A percentile compares a stretch with the other conserved stretches of the same genome.
phyloP scores from a whole-genome alignment of 164 flowering plant species.

The Nymphaea colorata region DNA sequence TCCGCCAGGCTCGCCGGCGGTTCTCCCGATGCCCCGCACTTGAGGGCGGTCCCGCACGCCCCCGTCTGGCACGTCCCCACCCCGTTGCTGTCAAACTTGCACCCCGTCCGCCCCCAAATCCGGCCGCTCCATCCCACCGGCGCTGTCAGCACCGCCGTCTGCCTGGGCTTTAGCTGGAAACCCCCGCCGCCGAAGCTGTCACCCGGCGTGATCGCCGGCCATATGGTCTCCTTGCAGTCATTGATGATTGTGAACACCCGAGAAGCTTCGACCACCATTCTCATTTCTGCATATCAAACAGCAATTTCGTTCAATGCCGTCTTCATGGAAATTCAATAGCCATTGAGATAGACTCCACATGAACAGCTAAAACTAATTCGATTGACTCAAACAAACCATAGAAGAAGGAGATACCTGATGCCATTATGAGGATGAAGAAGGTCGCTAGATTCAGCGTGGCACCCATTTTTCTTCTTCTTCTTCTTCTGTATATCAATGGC shows the following conservation, averaged over 20 bases:
- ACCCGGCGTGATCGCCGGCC: slow-evolving; percentile 80
- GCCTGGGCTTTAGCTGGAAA: slow-evolving; percentile 42
- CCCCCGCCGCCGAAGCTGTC: slow-evolving; percentile 63
- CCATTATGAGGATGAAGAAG: not conserved
- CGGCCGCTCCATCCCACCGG: slow-evolving; percentile 82
- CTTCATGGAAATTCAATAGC: not conserved
- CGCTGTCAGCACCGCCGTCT: slow-evolving; percentile 45
- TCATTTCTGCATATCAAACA: not conserved
- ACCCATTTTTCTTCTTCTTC: not conserved
- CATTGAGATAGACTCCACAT: no score
- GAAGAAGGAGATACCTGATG: not conserved
- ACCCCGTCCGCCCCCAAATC: slow-evolving; percentile 93
- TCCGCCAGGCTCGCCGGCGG: slow-evolving; percentile 85
- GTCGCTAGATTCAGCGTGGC: not conserved
- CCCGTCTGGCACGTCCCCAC: slow-evolving; percentile 70
- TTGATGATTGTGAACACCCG: slow-evolving; percentile 70
- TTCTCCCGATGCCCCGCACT: slow-evolving; percentile 59
- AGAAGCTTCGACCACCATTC: slow-evolving; percentile 18
- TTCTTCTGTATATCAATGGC: no score
- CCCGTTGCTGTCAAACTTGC: slow-evolving; percentile 61
- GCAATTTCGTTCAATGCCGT: not conserved
- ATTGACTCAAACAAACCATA: not conserved
- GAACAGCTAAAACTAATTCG: not conserved
- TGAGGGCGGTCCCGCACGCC: slow-evolving; percentile 47
- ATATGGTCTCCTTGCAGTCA: slow-evolving; percentile 64